phyloP scores from a whole-genome alignment of 2,329 filamentous ascomycete species.

The Microsporum ferrugineum region DNA sequence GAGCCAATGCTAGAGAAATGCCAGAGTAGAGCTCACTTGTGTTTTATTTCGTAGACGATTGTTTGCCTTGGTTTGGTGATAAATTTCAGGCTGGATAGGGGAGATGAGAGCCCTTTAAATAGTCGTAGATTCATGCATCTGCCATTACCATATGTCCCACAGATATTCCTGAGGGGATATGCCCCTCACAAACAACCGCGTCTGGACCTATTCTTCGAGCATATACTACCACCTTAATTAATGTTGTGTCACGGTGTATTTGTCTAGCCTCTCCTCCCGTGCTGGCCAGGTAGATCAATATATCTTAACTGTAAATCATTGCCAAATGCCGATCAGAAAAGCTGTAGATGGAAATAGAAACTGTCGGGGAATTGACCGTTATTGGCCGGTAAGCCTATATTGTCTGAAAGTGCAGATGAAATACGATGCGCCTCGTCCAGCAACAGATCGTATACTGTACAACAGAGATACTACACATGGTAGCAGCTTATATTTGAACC shows the following conservation, averaged over 20 bases:
- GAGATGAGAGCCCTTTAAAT: conserved; percentile 1
- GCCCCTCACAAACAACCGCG: background rate
- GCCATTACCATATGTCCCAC: background rate
- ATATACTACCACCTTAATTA: background rate
- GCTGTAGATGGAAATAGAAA: background rate
- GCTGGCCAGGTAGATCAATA: background rate
- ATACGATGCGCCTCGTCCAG: background rate
- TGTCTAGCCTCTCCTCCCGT: background rate
- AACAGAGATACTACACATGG: background rate
- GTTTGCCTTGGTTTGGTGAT: background rate
- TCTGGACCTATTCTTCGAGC: background rate
- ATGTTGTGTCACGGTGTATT: background rate
- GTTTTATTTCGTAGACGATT: background rate
- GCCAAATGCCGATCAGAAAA: background rate
- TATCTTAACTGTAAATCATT: background rate
- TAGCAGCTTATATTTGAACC: background rate
- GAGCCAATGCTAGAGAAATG: background rate
- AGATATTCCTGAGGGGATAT: background rate
- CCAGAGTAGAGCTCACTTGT: background rate
- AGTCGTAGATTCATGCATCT: background rate
- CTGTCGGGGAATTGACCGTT: background rate
- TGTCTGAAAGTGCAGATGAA: background rate
- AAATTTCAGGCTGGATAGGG: background rate
- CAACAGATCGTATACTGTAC: conserved; percentile 1
- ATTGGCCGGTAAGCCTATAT: background rate